Percentiles rank a stretch among this genome's conserved stretches.
Evolutionary conservation across 2,329 filamentous ascomycete species (phyloP).

Genomic region (Fusarium begoniae): DNA sequence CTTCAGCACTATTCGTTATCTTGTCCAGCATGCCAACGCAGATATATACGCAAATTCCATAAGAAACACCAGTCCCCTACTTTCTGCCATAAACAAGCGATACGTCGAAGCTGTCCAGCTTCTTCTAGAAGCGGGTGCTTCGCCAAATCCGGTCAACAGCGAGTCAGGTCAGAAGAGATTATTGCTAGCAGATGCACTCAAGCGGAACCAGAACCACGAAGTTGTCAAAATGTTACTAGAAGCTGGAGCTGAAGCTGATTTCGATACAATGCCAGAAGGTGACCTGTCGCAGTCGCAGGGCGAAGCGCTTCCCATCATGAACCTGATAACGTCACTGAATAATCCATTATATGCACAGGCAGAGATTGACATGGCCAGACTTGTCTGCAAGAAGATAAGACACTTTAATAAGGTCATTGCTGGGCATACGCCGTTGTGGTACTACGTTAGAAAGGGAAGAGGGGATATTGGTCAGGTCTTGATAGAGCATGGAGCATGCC

Average conservation of each 20-base stretch:
- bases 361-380: slow-evolving; percentile 14
- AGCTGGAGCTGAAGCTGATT: slow-evolving; percentile 29
- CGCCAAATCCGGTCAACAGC: slow-evolving; percentile 20
- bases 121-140: slow-evolving; percentile 28
- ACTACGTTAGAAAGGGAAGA: slow-evolving; percentile 17
- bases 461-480: slow-evolving; percentile 22
- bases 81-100: slow-evolving; percentile 6
- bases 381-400: slow-evolving; percentile 14
- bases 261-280: slow-evolving; percentile 2
- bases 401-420: slow-evolving; percentile 13
- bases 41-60: slow-evolving; percentile 14
- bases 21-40: slow-evolving; percentile 15
- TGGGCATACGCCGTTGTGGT: slow-evolving; percentile 24
- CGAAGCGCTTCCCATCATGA: slow-evolving; percentile 24
- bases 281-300: not conserved
- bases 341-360: slow-evolving; percentile 9
- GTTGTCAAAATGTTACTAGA: slow-evolving; percentile 14
- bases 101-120: slow-evolving; percentile 17
- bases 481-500: slow-evolving; percentile 20
- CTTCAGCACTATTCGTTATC: slow-evolving; percentile 19
- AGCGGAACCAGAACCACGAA: not conserved
- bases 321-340: slow-evolving; percentile 8
- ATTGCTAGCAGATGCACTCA: slow-evolving; percentile 18
- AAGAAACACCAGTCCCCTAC: not conserved
- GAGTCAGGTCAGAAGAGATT: slow-evolving; percentile 9